These are phyloP conservation scores for Eudorina sp. DNA, from an alignment of 139 green algal species.

Conservation along the genomic window DNA sequence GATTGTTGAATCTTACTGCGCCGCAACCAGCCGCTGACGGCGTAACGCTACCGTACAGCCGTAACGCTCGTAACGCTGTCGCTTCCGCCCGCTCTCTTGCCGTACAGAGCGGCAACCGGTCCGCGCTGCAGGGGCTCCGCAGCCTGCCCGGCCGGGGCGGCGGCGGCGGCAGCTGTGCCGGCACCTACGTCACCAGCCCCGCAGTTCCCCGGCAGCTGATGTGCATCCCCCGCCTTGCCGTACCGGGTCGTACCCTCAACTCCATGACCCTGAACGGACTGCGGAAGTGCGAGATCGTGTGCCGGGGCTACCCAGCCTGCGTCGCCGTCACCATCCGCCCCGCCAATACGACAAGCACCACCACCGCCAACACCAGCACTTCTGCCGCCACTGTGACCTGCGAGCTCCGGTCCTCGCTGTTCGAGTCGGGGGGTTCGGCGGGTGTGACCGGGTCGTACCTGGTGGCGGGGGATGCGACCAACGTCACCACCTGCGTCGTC, in stretches of 20 bases:
- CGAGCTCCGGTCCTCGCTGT: background rate
- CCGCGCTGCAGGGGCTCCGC: background rate
- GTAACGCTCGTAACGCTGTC: too few relatives aligned
- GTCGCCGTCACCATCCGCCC: background rate
- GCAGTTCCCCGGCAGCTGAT: background rate
- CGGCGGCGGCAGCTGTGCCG: background rate
- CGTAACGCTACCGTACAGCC: too few relatives aligned
- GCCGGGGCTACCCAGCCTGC: background rate
- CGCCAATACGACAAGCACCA: too few relatives aligned
- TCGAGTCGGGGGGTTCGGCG: background rate
- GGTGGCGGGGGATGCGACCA: background rate
- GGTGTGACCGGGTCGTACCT: background rate
- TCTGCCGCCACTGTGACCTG: background rate
- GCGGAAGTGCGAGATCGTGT: background rate
- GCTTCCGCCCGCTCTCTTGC: background rate
- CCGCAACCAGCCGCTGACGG: too few relatives aligned
- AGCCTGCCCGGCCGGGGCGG: background rate
- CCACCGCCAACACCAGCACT: background rate
- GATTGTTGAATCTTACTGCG: too few relatives aligned
- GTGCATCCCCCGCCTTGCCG: background rate
- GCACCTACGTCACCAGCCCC: conserved; percentile 1
- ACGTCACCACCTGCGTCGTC: background rate
- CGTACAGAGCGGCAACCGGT: background rate
- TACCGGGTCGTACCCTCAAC: background rate
- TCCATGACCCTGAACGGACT: background rate